Evolutionary conservation across 2,329 filamentous ascomycete genomes (phyloP).

Genomic region (Aureobasidium melanogenum): DNA sequence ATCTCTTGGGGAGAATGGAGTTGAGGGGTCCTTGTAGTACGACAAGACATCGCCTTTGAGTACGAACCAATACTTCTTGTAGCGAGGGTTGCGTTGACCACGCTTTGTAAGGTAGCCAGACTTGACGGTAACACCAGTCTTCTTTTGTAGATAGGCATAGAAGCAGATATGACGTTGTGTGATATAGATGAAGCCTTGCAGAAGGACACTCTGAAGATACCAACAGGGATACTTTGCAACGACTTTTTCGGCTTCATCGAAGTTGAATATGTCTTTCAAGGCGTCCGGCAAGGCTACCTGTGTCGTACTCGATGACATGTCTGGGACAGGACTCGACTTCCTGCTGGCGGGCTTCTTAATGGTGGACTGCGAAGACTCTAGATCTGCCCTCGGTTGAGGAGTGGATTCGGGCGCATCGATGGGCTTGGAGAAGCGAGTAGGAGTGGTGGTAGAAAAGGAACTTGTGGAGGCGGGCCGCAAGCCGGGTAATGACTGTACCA

Average conservation of each 20-base stretch:
- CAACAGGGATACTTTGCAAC: conserved; percentile 89
- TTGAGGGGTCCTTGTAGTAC: conserved; percentile 75
- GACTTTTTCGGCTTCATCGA: conserved; percentile 73
- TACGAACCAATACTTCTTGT: conserved; percentile 86
- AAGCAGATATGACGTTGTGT: conserved; percentile 91
- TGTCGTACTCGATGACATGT: conserved; percentile 6
- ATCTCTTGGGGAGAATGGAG: conserved; percentile 84
- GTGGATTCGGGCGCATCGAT: conserved; percentile 59
- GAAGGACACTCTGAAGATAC: conserved; percentile 79
- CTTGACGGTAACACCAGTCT: conserved; percentile 64
- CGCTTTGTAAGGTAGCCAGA: conserved; percentile 84
- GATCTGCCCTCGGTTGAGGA: conserved; percentile 45
- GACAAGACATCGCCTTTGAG: conserved; percentile 86
- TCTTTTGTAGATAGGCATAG: conserved; percentile 94
- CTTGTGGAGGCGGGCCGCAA: conserved; percentile 24
- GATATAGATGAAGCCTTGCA: conserved; percentile 95
- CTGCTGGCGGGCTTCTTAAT: conserved; percentile 17
- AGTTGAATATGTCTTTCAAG: conserved; percentile 61
- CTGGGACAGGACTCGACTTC: conserved; percentile 19
- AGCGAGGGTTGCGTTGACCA: conserved; percentile 78
- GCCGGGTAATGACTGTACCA: conserved; percentile 57
- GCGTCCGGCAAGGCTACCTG: conserved; percentile 12
- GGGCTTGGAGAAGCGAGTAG: conserved; percentile 12
- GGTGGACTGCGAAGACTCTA: conserved; percentile 21
- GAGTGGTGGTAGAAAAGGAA: conserved; percentile 1